Evolutionary conservation across 805 yeast genomes (phyloP), one percentile per base, ranked within the genome.

Genomic region (Yarrowia sp.): DNA sequence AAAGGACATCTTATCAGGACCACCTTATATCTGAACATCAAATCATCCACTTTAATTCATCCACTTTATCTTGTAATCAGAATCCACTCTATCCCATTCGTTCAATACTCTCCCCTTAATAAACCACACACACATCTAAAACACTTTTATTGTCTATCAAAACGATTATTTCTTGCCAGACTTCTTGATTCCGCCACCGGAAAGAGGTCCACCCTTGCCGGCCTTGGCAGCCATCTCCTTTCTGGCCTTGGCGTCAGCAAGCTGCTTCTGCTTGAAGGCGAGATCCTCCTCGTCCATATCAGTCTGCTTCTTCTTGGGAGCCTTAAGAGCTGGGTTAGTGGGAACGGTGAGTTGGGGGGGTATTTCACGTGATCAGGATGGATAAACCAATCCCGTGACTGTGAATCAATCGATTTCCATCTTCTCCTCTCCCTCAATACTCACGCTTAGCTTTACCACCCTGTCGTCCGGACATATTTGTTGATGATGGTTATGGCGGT

Each of bases 121-220:
- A n/a, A n/a, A n/a, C n/a, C n/a, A n/a, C n/a, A n/a, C n/a, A n/a
- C n/a, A 26, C 32, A 26, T 26, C 32, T 26, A 38, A 38, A 38
- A 38, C 10, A 38, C 40, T 10, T 38, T 9, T 38, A 38, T 38
- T 38, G 10, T 38, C 40, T 38, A 38, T 38, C 32, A 7, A 5
- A 8, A n/a, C 19, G 56, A 10, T 42, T 65, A 65, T 35, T 65
- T 65, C 68, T 65, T 65, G 12, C 32, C 65, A 11, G 50, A 89
- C 87, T 93, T 94, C 86, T 94, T 93, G 83, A 93, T 93, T 70
- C 98, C 98, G 67, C 97, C 97, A 72, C 97, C 93, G 68, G 88
- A 87, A 75, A 93, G 81, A 45, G 97, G 97, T 68, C 97, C 97
- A 73, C 97, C 97, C 76, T 90, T 87, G 75, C 90, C 83, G 70